Conservation (phyloP, 805 yeast species). For the Cyberlindnera galapagoensis region DNA sequence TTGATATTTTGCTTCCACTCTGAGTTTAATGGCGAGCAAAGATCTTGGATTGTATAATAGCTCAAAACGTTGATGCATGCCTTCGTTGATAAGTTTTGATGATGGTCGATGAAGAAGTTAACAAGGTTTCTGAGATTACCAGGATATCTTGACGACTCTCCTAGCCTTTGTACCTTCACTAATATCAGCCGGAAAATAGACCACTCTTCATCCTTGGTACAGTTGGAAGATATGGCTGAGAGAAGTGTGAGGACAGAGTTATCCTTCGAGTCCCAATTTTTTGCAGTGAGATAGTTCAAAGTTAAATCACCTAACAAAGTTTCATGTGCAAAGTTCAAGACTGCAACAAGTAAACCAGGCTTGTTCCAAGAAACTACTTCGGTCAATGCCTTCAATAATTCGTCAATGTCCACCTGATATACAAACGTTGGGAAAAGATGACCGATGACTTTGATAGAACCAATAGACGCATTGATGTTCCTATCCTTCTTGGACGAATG, state of each 20-base stretch:
- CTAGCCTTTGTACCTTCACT: constrained; percentile 27
- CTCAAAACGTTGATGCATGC: constrained; percentile 39
- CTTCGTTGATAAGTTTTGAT: constrained; percentile 30
- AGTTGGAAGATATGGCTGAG: constrained; percentile 16
- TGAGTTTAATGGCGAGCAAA: constrained; percentile 47
- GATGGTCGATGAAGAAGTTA: constrained; percentile 32
- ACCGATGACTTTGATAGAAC: constrained; percentile 34
- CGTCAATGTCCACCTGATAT: constrained; percentile 23
- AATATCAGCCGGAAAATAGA: constrained; percentile 30
- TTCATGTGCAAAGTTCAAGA: constrained; percentile 34
- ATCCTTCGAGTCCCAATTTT: constrained; percentile 31
- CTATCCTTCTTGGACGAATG: constrained; percentile 12
- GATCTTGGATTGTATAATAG: constrained; percentile 40
- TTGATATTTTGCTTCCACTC: constrained; percentile 46
- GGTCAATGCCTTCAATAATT: constrained; percentile 30
- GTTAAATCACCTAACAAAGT: constrained; percentile 28
- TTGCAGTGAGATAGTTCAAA: constrained; percentile 26
- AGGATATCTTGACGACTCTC: constrained; percentile 26
- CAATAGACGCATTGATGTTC: constrained; percentile 30
- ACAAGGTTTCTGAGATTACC: constrained; percentile 40
- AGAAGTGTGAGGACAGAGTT: constrained; percentile 12
- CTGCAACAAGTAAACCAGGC: constrained; percentile 33
- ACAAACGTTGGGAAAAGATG: constrained; percentile 23
- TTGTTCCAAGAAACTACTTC: constrained; percentile 30
- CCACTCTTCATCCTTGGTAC: constrained; percentile 25